Evolutionary conservation across 2,329 filamentous ascomycete species (phyloP), one percentile per base, ranked within the genome.

Genomic region (Cercospora canescens): DNA sequence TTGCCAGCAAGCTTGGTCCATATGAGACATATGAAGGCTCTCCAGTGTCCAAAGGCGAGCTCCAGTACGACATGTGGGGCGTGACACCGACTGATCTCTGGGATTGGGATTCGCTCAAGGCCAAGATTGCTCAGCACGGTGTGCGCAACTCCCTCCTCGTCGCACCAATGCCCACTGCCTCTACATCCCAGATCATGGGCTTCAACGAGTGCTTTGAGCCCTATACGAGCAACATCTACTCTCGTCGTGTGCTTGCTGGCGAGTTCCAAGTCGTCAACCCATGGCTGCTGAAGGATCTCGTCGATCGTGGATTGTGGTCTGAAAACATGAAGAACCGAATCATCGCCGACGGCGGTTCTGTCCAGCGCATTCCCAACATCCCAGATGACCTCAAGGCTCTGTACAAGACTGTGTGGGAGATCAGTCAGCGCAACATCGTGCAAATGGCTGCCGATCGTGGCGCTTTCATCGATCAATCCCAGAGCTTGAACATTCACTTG

Each of bases 261-360:
- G 95, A 99, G 81, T 99, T 99, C 89, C 95, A 99, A 83, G 93
- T 99, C 62, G 95, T 99, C 80, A 99, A 99, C 85, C 95, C 95
- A 60, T 99, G 95, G 95, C 83, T 99, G 69, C 88, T 99, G 68
- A 97, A 97, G 86, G 95, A 99, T 76, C 89, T 99, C 32, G 95
- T 99, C 73, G 95, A 99, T 77, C 92, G 97, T 84, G 95, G 95
- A 68, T 86, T 99, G 52, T 99, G 95, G 95, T 97, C 94, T 56
- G 94, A 99, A 82, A 93, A 93, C 84, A 99, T 99, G 95, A 99
- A 99, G 90, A 99, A 99, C 86, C 93, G 95, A 75, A 99, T 99
- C 86, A 99, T 99, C 76, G 91, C 95, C 65, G 94, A 97, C 69
- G 92, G 92, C 72, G 95, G 95, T 72, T 98, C 94, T 21, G 91